A percentile compares a stretch with the other conserved stretches of the same genome.
These are phyloP conservation scores for Hypocrella siamensis DNA, from an alignment of 2,329 filamentous ascomycete species.

Conservation along the genomic window DNA sequence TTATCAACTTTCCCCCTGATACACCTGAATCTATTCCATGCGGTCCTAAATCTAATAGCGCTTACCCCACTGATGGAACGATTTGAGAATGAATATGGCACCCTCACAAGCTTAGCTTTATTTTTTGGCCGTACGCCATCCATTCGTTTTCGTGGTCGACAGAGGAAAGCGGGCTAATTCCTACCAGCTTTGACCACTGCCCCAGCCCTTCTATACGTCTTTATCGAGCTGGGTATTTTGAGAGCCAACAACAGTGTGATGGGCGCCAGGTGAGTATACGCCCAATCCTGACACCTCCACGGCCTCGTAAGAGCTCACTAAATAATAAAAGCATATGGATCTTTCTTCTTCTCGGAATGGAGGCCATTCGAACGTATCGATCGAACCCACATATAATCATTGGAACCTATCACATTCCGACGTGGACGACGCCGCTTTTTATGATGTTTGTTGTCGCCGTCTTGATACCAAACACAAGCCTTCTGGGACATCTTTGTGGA, in stretches of 20 bases:
- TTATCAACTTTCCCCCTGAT: slow-evolving; percentile 86
- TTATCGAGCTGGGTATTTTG: slow-evolving; percentile 61
- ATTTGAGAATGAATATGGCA: slow-evolving; percentile 87
- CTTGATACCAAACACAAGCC: slow-evolving; percentile 65
- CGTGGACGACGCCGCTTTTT: slow-evolving; percentile 79
- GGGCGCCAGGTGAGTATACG: slow-evolving; percentile 55
- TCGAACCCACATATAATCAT: slow-evolving; percentile 63
- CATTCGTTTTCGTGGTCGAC: no score
- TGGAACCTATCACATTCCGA: slow-evolving; percentile 56
- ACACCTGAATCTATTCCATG: slow-evolving; percentile 68
- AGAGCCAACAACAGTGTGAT: slow-evolving; percentile 57
- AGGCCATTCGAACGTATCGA: slow-evolving; percentile 74
- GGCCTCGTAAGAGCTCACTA: slow-evolving; percentile 1
- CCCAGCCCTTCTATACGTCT: slow-evolving; percentile 65
- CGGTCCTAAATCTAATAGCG: slow-evolving; percentile 63
- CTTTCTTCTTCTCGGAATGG: slow-evolving; percentile 71
- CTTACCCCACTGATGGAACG: slow-evolving; percentile 80
- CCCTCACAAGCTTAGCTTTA: slow-evolving; percentile 68
- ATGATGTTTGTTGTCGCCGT: slow-evolving; percentile 59
- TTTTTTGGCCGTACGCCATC: slow-evolving; percentile 72
- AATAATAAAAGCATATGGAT: slow-evolving; percentile 62
- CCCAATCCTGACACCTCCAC: background rate
- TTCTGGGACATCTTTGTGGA: slow-evolving; percentile 76
- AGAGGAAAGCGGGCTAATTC: background rate
- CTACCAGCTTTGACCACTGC: slow-evolving; percentile 58